Base-by-base conservation (phyloP, 345 rosid species). In the Bretschneidera sinensis region DNA sequence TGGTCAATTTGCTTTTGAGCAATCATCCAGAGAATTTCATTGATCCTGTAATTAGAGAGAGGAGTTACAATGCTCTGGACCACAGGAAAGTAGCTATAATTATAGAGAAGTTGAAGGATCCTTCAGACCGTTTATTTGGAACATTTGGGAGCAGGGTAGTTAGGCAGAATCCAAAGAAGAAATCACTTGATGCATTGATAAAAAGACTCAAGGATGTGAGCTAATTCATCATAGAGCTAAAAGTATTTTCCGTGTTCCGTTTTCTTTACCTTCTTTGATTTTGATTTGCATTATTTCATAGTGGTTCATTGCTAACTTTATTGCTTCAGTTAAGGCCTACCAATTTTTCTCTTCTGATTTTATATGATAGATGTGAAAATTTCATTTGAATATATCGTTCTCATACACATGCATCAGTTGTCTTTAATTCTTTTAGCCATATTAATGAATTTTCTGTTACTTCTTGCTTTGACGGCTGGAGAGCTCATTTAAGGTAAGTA, bases 131-230 rank as follows among this genome's bases (percentile, higher is more conserved):
- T 70, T 78, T 90, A 34, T 94, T 94, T 61, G 92, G 96, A 52
- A 85, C 96, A 23, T 94, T 94, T 66, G 97, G 97, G 47, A 80
- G 84, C 63, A 84, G 99, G 76, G 97, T 89, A 66, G 73, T 87
- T 60, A 83, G 74, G 79, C 89, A 79, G 72, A 94, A 91, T 58
- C 86, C 97, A 0, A 94, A 88, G 79, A 91, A 86, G 83, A 91
- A 94, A 75, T 94, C 99, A 7, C 76, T 94, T 64, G 97, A 94
- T 72, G 65, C 91, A 15, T 78, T 90, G 73, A 94, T 94, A 61
- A 94, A 81, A 79, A 80, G 89, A 72, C 89, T 94, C 75, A 91
- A 74, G 81, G 97, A 94, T 39, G 95, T 75, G 59, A 94, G 76
- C 89, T 94, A 76, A 81, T 79, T 59, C 45, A 5, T 11, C 18